Evolutionary conservation across 768 basidiomycete species (phyloP).

Genomic region (Macrolepiota dolichaula): DNA sequence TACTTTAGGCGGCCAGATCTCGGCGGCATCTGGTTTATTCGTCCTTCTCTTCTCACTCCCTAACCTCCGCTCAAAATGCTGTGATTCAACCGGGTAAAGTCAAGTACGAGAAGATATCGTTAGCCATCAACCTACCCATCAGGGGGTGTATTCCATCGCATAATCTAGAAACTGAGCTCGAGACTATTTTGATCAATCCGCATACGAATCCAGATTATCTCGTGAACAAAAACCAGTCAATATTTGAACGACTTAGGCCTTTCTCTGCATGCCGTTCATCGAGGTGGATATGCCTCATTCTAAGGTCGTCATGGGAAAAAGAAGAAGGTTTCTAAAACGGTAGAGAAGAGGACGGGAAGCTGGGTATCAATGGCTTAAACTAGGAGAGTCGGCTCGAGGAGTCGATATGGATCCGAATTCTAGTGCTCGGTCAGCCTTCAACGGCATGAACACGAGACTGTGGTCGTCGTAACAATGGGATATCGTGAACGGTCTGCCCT

Average conservation of each 20-base stretch:
- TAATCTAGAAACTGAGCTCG: neutral
- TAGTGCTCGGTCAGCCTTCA: neutral
- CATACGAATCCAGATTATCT: neutral
- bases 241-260: neutral
- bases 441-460: neutral
- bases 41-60: neutral
- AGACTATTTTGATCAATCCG: neutral
- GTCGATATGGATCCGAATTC: neutral
- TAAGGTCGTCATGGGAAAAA: slow-evolving; percentile 9
- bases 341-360: neutral
- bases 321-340: neutral
- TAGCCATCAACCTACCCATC: neutral
- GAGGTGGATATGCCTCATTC: neutral
- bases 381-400: neutral
- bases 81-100: neutral
- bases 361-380: neutral
- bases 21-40: neutral
- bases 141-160: neutral
- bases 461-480: neutral
- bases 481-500: neutral
- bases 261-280: neutral
- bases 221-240: neutral
- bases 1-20: neutral
- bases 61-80: neutral
- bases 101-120: neutral